A percentile compares a stretch with the other conserved stretches of the same genome.
Conservation (phyloP, 495 filamentous ascomycete species). For the Neurospora sp. region DNA sequence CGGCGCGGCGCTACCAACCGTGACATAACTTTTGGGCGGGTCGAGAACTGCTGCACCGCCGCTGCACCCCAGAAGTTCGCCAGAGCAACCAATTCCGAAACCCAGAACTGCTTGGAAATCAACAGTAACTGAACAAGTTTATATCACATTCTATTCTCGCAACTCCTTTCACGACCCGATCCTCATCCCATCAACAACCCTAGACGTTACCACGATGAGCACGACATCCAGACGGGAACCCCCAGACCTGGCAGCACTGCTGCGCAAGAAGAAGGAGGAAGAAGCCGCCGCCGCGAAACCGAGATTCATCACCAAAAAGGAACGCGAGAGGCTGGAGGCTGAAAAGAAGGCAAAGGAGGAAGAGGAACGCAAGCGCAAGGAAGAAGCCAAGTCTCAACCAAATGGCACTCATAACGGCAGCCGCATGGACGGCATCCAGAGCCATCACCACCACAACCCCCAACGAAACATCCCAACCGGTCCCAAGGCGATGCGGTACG, state of each 20-base stretch:
- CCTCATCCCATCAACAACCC: background rate
- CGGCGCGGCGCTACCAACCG: background rate
- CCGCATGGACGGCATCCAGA: slow-evolving; percentile 1
- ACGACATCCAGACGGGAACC: slow-evolving; percentile 24
- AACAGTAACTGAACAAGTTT: background rate
- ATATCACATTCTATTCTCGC: background rate
- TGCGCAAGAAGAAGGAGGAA: slow-evolving; percentile 37
- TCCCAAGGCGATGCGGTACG: slow-evolving; percentile 61
- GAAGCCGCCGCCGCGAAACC: slow-evolving; percentile 52
- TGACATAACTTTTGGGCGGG: background rate
- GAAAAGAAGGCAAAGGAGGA: slow-evolving; percentile 82
- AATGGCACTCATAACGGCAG: slow-evolving; percentile 9
- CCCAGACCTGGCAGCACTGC: slow-evolving; percentile 36
- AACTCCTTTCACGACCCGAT: background rate
- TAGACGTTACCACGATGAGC: background rate
- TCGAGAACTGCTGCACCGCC: background rate
- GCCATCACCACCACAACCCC: slow-evolving; percentile 13
- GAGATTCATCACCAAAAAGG: slow-evolving; percentile 82
- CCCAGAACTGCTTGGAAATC: background rate
- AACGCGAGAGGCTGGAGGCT: slow-evolving; percentile 75
- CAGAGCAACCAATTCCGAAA: background rate
- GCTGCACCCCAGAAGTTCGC: background rate
- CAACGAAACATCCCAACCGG: slow-evolving; percentile 55
- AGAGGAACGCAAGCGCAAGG: slow-evolving; percentile 52
- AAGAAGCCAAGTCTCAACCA: slow-evolving; percentile 25